These are phyloP conservation scores for Paramecium sonneborni DNA, from an alignment of 73 alveolate genomes.

Conservation along the genomic window DNA sequence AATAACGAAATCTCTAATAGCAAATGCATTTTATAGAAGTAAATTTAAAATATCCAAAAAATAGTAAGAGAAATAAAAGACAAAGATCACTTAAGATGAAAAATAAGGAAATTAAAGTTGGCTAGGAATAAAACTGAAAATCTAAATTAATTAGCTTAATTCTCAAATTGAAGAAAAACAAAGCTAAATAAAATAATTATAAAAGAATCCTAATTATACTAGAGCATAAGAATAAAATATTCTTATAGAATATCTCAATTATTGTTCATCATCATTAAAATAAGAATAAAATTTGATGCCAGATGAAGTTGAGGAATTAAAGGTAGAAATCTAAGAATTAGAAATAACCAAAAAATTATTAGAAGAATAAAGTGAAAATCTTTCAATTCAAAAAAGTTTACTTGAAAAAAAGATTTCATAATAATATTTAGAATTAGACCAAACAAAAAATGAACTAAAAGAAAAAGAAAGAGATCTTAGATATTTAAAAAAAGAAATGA, in stretches of 20 bases:
- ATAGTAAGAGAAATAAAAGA: background rate
- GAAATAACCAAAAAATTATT: slow-evolving; percentile 25
- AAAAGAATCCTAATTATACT: slow-evolving; percentile 44
- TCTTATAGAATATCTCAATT: slow-evolving; percentile 27
- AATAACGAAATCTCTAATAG: background rate
- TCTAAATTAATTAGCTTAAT: background rate
- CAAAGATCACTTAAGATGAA: background rate
- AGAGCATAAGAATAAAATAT: background rate
- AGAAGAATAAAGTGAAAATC: slow-evolving; percentile 48
- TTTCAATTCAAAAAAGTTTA: slow-evolving; percentile 20
- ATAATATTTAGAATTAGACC: slow-evolving; percentile 30
- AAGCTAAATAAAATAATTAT: background rate
- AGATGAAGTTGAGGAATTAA: slow-evolving; percentile 20
- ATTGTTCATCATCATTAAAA: background rate
- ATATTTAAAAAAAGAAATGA: slow-evolving; percentile 26
- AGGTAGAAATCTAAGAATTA: slow-evolving; percentile 27
- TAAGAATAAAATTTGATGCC: slow-evolving; percentile 10
- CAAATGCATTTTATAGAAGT: background rate
- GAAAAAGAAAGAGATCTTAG: slow-evolving; percentile 34
- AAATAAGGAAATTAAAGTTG: slow-evolving; percentile 29
- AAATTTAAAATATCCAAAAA: background rate
- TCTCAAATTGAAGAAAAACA: slow-evolving; percentile 21
- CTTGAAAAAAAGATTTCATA: slow-evolving; percentile 38
- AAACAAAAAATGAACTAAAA: background rate
- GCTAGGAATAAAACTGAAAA: slow-evolving; percentile 48